Conservation (phyloP, 2,329 filamentous ascomycete species). For the Septoria linicola region DNA sequence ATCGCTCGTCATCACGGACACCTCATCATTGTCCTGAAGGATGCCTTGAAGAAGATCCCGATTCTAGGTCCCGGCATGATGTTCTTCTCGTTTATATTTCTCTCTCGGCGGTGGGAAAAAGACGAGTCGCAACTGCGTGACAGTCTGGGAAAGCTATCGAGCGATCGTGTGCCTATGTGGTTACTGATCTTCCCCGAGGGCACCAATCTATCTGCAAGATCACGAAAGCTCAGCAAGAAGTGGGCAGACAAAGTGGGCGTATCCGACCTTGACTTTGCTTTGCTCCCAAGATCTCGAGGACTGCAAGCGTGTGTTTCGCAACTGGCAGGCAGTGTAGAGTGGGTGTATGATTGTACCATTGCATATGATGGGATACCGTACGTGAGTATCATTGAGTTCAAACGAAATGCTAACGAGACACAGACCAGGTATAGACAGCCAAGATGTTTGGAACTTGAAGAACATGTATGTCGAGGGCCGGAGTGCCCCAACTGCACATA, state of each 20-base stretch:
- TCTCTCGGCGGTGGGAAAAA: conserved; percentile 83
- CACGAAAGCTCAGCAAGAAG: conserved; percentile 64
- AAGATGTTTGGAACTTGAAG: conserved; percentile 80
- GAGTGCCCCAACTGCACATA: conserved; percentile 89
- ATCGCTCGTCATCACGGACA: conserved; percentile 68
- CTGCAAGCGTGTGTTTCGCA: conserved; percentile 77
- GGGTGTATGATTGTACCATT: conserved; percentile 89
- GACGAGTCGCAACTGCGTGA: conserved; percentile 74
- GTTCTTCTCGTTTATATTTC: conserved; percentile 86
- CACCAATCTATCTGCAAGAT: conserved; percentile 75
- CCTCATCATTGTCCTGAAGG: conserved; percentile 86
- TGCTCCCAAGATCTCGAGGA: conserved; percentile 78
- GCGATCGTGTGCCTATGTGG: conserved; percentile 72
- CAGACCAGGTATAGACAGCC: conserved; percentile 72
- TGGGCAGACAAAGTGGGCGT: conserved; percentile 75
- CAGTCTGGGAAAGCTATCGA: conserved; percentile 70
- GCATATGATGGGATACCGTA: conserved; percentile 93
- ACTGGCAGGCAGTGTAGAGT: conserved; percentile 70
- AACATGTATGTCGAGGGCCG: conserved; percentile 87
- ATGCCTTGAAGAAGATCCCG: conserved; percentile 81
- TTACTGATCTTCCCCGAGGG: conserved; percentile 84
- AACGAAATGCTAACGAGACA: background rate
- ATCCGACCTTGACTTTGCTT: conserved; percentile 65
- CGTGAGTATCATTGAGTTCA: conserved; percentile 50
- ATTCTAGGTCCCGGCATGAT: conserved; percentile 78